These are phyloP conservation scores for Microbotryum saponariae DNA, from an alignment of 1,284 basidiomycete species.

Conservation along the genomic window DNA sequence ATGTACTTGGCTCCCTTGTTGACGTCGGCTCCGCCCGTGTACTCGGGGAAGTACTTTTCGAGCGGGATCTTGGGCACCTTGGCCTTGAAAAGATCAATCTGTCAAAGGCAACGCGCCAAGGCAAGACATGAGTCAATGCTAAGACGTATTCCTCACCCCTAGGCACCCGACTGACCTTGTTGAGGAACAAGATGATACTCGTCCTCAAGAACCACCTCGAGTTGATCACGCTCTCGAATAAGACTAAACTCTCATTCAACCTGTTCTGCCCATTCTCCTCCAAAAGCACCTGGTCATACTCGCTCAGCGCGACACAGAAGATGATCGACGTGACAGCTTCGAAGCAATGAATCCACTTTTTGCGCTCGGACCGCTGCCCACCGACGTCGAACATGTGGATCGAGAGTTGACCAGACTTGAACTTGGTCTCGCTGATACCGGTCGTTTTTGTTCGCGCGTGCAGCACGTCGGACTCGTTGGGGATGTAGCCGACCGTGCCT, in stretches of 20 bases:
- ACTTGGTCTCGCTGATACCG: slow-evolving; percentile 78
- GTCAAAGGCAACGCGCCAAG: background rate
- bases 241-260: slow-evolving; percentile 84
- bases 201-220: slow-evolving; percentile 80
- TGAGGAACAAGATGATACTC: slow-evolving; percentile 39
- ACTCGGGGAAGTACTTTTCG: slow-evolving; percentile 87
- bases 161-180: slow-evolving; percentile 27
- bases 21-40: slow-evolving; percentile 82
- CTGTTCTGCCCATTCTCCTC: slow-evolving; percentile 92
- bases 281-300: slow-evolving; percentile 85
- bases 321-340: slow-evolving; percentile 62
- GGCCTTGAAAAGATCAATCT: slow-evolving; percentile 85
- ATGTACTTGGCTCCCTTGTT: slow-evolving; percentile 99
- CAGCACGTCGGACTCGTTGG: slow-evolving; percentile 81
- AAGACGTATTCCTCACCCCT: too few species aligned
- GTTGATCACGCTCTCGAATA: slow-evolving; percentile 95
- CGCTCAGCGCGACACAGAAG: slow-evolving; percentile 75
- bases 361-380: slow-evolving; percentile 77
- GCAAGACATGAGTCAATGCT: background rate
- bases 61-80: slow-evolving; percentile 82
- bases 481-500: slow-evolving; percentile 68
- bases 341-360: slow-evolving; percentile 59
- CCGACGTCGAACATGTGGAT: slow-evolving; percentile 81
- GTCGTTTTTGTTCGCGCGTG: slow-evolving; percentile 84
- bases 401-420: slow-evolving; percentile 45